Evolutionary conservation across 2,329 filamentous ascomycete species (phyloP), one percentile per base, ranked within the genome.

Genomic region (Scedosporium boydii): DNA sequence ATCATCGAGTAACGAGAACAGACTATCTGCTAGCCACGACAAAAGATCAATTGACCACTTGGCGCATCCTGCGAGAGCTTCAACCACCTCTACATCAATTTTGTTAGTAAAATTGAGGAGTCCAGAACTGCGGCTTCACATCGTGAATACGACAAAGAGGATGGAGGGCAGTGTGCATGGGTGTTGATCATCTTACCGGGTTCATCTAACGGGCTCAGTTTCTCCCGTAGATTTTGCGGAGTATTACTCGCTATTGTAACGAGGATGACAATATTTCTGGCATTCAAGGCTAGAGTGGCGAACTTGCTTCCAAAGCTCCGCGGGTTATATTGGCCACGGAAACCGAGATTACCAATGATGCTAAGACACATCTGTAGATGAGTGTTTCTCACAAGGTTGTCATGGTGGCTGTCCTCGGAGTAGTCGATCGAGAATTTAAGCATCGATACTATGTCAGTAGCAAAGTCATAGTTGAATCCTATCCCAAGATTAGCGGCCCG

Each of bases 351-450:
- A 63, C 90, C 87, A 70, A 96, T 86, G 29, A 95, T 84, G 69
- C 90, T 90, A 12, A 97, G 78, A 63, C 87, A 90, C 62, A 90
- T 82, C 64, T 91, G 88, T 56, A 97, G 82, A 42, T 86, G 80
- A 3, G 81, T 78, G 68, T 95, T 93, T 64, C 87, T 81, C 66
- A 95, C 83, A 41, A 96, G 77, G 63, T 87, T 81, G 70, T 93
- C 87, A 67, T 89, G 84, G 55, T 85, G 82, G 1, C 84, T 78
- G 64, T 96, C 90, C 58, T 90, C 83, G 0, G 91, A 89, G 70
- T 93, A 96, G 74, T 98, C 93, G 58, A 93, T 84, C 59, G 87
- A 85, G 34, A 90, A 80, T 65, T 87, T 88, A 60, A 93, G 77
- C 63, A 89, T 84, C 48, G 84, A 81, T 60, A 90, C 86, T 12